Evolutionary conservation across 768 basidiomycete genomes (phyloP), one percentile per base, ranked within the genome.

Genomic region (Hygrophorus pudorinus): DNA sequence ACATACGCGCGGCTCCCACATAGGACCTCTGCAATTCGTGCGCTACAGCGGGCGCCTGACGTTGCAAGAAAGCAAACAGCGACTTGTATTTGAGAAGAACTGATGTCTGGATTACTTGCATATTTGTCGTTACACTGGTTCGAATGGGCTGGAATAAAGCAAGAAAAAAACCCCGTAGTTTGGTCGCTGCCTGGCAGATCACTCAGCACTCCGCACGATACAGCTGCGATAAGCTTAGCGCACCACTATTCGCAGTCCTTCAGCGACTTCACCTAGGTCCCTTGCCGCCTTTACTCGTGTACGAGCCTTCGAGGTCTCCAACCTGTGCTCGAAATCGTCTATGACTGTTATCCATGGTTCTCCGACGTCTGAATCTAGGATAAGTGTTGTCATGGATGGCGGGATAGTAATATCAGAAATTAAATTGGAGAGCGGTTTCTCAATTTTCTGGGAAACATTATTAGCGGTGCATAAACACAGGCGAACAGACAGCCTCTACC

Each of bases 61-160:
- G 79, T 50, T 83, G 79, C 30, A 99, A 69, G 58, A 98, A 99
- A 1, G 74, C 73, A 54, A 80, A 97, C 46, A 98, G 69, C 6
- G 85, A 67, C 38, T 72, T 73, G 57, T 90, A 91, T 59, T 92
- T 91, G 50, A 91, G 62, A 30, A 97, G 72, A 2, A 91, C 71
- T 1, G 86, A 82, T 0, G 87, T 85, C 59, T 99, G 96, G 2
- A 98, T 69, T 42, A 96, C 79, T 54, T 91, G 87, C 69, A 98
- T 79, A 58, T 98, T 96, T 5, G 90, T 89, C 10, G 89, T 81
- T 50, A 96, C 81, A 51, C 79, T 90, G 33, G 65, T 68, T 46
- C 81, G 79, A 43, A 96, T 85, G 5, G 94, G 85, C 40, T 81
- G 79, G 53, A 98, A 73, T 16, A 96, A 64, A 1, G 79, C 74